Evolutionary conservation across 371 early-diverging fungal genomes (phyloP).

Genomic region (Phascolomyces articulosus): DNA sequence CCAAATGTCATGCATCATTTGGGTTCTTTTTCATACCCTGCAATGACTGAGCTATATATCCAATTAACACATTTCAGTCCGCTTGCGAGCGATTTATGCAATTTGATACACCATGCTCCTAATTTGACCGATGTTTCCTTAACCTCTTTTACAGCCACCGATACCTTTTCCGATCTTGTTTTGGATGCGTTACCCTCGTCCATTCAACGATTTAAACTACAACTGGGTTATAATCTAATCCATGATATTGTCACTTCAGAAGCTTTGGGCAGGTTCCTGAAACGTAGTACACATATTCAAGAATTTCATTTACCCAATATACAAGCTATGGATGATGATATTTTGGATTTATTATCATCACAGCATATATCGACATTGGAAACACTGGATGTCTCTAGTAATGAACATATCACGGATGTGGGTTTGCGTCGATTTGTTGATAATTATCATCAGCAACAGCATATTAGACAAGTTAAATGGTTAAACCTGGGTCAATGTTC

Average conservation of each 20-base stretch:
- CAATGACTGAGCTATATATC: not conserved
- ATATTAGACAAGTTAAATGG: not conserved
- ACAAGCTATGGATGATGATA: not conserved
- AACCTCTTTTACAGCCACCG: not conserved
- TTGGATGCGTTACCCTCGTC: not conserved
- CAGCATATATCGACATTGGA: not conserved
- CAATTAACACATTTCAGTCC: conserved; percentile 1
- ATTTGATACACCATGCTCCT: not conserved
- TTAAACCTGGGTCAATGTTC: not conserved
- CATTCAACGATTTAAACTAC: not conserved
- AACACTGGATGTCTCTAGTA: not conserved
- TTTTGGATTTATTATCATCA: not conserved
- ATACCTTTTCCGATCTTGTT: not conserved
- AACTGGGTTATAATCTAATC: not conserved
- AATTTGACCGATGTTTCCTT: not conserved
- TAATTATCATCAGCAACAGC: not conserved
- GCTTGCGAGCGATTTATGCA: not conserved
- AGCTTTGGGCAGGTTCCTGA: not conserved
- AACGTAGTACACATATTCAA: not conserved
- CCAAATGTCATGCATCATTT: not conserved
- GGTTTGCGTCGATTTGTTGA: not conserved
- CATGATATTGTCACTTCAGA: not conserved
- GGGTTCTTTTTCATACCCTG: not conserved
- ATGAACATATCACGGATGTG: not conserved
- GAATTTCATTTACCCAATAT: conserved; percentile 1